Evolutionary conservation across 2,329 filamentous ascomycete species (phyloP).

Genomic region (Paraphoma sp.): DNA sequence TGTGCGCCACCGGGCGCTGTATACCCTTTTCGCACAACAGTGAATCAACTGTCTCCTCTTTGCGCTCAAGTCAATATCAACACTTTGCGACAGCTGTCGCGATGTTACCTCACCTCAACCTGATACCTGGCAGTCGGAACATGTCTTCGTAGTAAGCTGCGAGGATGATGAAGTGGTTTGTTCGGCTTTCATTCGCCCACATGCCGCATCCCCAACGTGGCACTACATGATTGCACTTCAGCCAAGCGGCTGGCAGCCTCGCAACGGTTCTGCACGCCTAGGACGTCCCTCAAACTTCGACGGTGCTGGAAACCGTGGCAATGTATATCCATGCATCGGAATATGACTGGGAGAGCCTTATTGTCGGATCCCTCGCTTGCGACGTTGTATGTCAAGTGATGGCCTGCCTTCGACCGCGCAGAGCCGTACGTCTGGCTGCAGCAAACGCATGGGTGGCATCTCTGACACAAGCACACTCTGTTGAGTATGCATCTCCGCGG

Average conservation of each 20-base stretch:
- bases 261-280: constrained; percentile 2
- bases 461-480: too few relatives aligned
- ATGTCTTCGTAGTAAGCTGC: constrained; percentile 19
- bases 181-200: constrained; percentile 10
- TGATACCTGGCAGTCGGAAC: constrained; percentile 41
- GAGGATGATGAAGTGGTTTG: constrained; percentile 16
- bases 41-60: constrained; percentile 12
- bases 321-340: too few relatives aligned
- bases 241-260: constrained; percentile 19
- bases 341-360: too few relatives aligned
- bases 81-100: constrained; percentile 25
- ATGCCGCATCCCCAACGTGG: constrained; percentile 20
- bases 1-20: constrained; percentile 30
- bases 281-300: neutral
- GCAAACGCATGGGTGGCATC: too few relatives aligned
- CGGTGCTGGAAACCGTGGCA: neutral
- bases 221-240: constrained; percentile 17
- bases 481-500: too few relatives aligned
- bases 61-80: constrained; percentile 12
- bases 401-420: neutral
- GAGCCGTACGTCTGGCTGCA: too few relatives aligned
- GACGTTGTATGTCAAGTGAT: neutral
- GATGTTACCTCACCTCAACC: constrained; percentile 38
- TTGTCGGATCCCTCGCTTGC: too few relatives aligned
- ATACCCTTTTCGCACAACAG: constrained; percentile 17